Percentiles rank a stretch among this genome's conserved stretches.
Evolutionary conservation across 2,329 filamentous ascomycete genomes (phyloP).

Genomic region (Diaporthe citri): DNA sequence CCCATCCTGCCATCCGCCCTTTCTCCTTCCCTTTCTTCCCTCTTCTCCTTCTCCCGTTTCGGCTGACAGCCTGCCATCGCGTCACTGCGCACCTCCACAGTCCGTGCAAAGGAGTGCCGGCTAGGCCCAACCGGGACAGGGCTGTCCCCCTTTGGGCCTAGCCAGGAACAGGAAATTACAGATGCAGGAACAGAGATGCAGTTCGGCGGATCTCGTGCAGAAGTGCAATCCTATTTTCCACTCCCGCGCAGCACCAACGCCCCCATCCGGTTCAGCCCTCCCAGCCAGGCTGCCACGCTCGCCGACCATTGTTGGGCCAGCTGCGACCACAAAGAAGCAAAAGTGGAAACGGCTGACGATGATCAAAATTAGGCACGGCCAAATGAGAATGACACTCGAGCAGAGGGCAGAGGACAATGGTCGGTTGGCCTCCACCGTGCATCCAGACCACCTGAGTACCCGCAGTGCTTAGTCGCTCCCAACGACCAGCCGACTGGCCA

Average conservation of each 20-base stretch:
- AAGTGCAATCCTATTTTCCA: constrained; percentile 7
- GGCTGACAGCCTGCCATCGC: constrained; percentile 16
- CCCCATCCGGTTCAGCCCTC: not conserved
- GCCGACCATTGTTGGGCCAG: constrained; percentile 5
- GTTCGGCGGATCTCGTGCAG: constrained; percentile 1
- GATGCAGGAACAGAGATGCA: constrained; percentile 29
- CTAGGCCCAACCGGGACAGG: not conserved
- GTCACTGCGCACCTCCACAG: constrained; percentile 11
- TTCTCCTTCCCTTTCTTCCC: not conserved
- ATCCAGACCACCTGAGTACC: not conserved
- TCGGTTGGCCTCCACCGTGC: not conserved
- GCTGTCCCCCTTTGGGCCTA: not conserved
- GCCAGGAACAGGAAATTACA: constrained; percentile 30
- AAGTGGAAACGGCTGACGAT: constrained; percentile 12
- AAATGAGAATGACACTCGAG: constrained; percentile 15
- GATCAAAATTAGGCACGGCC: constrained; percentile 15
- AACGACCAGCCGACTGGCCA: not conserved
- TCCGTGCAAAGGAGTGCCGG: constrained; percentile 10
- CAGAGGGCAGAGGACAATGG: not conserved
- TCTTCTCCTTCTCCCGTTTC: constrained; percentile 6
- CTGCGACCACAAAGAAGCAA: constrained; percentile 15
- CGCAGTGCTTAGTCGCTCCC: not conserved
- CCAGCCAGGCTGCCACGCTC: not conserved
- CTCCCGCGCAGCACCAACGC: not conserved
- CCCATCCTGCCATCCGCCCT: no score